Percentiles rank a stretch among this genome's conserved stretches.
These are phyloP conservation scores for Pythium biforme DNA, from an alignment of 352 stramenopile species.

Conservation along the genomic window DNA sequence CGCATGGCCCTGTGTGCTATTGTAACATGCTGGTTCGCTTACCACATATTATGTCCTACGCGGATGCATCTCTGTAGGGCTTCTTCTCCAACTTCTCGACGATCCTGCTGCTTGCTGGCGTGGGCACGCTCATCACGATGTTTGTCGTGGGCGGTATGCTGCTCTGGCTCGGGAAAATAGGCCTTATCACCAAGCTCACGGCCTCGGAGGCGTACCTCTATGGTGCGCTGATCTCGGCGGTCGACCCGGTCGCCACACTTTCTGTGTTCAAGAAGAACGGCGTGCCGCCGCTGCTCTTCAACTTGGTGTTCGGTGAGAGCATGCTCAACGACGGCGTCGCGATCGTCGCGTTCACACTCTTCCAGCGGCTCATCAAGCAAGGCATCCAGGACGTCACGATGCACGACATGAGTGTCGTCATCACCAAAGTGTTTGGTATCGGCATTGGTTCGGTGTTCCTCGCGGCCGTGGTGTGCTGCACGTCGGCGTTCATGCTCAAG, in stretches of 20 bases:
- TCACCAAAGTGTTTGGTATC: slow-evolving; percentile 82
- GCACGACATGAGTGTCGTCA: slow-evolving; percentile 70
- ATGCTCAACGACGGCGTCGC: slow-evolving; percentile 94
- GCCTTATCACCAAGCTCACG: slow-evolving; percentile 75
- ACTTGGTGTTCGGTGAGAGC: slow-evolving; percentile 95
- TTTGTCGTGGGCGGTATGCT: slow-evolving; percentile 79
- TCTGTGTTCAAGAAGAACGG: slow-evolving; percentile 93
- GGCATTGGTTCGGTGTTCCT: slow-evolving; percentile 77
- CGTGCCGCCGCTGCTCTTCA: slow-evolving; percentile 89
- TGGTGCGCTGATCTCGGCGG: slow-evolving; percentile 90
- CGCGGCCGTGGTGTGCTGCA: slow-evolving; percentile 68
- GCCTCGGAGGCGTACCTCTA: slow-evolving; percentile 91
- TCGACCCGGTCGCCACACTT: slow-evolving; percentile 92
- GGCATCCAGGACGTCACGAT: slow-evolving; percentile 66
- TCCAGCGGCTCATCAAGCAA: slow-evolving; percentile 80
- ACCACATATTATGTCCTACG: no score
- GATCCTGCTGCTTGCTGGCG: slow-evolving; percentile 80
- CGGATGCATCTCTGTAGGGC: slow-evolving; percentile 41
- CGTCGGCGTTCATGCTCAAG: slow-evolving; percentile 80
- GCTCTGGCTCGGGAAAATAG: slow-evolving; percentile 69
- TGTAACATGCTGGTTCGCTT: no score
- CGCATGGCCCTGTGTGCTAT: no score
- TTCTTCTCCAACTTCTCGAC: slow-evolving; percentile 89
- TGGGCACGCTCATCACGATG: slow-evolving; percentile 75
- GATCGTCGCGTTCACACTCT: slow-evolving; percentile 82